Base-by-base conservation (phyloP, 768 basidiomycete species). In the Pulveroboletus sp. region DNA sequence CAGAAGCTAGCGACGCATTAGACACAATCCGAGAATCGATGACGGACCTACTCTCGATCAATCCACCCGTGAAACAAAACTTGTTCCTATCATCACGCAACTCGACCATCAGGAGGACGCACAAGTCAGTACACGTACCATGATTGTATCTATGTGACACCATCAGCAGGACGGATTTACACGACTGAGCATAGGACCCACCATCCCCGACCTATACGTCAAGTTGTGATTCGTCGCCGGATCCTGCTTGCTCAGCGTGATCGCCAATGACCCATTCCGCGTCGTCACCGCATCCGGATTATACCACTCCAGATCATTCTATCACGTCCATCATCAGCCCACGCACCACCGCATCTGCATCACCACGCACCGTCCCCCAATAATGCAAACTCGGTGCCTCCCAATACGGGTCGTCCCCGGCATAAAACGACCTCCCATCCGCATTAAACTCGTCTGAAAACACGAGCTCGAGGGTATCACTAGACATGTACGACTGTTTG, bases 361-460 rank as follows among this genome's bases (percentile, higher is more conserved):
- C 25, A 16, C 17, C 27, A 57, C 74, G 53, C 36, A 85, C 82
- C 45, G 66, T 67, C 7, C 77, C 77, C 83, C 85, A 85, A 62
- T 89, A 90, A 63, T 87, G 84, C 9, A 84, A 43, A 62, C 77
- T 83, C 1, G 60, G 76, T 1, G 67, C 73, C 42, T 69, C 74
- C 74, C 74, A 85, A 57, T 78, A 84, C 3, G 83, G 82, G 63
- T 83, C 83, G 50, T 83, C 81, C 2, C 81, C 88, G 4, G 82
- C 76, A 65, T 81, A 84, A 62, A 88, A 88, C 7, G 80, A 73
- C 11, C 87, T 71, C 0, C 87, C 89, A 3, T 87, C 85, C 20
- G 62, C 64, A 50, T 91, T 80, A 65, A 93, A 93, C 71, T 92
- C 90, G 62, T 93, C 90, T 1, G 81, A 84, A 66, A 90, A 93